Percentiles rank a stretch among this genome's conserved stretches.
Evolutionary conservation across 1,139 yeast species (phyloP).

Genomic region (Suhomyces yuchorum): DNA sequence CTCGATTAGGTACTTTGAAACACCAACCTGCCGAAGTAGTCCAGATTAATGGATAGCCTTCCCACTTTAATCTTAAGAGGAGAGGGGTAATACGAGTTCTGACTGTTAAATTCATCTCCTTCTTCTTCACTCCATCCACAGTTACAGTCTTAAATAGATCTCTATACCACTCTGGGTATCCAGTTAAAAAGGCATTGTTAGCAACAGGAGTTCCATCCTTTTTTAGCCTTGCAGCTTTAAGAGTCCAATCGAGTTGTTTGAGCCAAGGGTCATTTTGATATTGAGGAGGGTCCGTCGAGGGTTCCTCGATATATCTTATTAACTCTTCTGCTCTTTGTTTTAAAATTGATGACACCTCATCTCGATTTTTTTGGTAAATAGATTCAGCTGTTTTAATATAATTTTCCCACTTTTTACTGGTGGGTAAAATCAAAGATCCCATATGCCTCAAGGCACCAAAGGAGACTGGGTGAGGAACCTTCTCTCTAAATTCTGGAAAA

Average conservation of each 20-base stretch:
- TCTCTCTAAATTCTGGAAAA: constrained; percentile 64
- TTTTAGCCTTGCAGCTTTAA: constrained; percentile 59
- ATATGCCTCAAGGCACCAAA: constrained; percentile 83
- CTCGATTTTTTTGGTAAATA: constrained; percentile 60
- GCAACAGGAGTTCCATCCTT: constrained; percentile 79
- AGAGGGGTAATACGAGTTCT: constrained; percentile 78
- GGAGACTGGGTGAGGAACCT: constrained; percentile 93
- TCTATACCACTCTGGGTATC: constrained; percentile 93
- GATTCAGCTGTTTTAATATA: constrained; percentile 72
- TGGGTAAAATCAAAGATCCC: constrained; percentile 79
- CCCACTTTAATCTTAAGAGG: constrained; percentile 80
- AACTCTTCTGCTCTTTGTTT: constrained; percentile 62
- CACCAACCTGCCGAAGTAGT: constrained; percentile 85
- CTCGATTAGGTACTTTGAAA: constrained; percentile 57
- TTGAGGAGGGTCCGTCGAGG: constrained; percentile 30
- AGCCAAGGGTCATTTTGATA: constrained; percentile 79
- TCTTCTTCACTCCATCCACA: constrained; percentile 26
- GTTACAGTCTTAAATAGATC: constrained; percentile 58
- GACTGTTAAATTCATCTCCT: constrained; percentile 61
- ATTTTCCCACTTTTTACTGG: constrained; percentile 70
- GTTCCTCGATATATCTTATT: constrained; percentile 34
- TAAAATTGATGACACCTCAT: constrained; percentile 60
- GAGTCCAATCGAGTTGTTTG: constrained; percentile 84
- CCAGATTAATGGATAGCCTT: constrained; percentile 81
- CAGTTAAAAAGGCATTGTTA: constrained; percentile 77